Base-by-base conservation (phyloP, 352 stramenopile genomes). In the Phytophthora syringae region DNA sequence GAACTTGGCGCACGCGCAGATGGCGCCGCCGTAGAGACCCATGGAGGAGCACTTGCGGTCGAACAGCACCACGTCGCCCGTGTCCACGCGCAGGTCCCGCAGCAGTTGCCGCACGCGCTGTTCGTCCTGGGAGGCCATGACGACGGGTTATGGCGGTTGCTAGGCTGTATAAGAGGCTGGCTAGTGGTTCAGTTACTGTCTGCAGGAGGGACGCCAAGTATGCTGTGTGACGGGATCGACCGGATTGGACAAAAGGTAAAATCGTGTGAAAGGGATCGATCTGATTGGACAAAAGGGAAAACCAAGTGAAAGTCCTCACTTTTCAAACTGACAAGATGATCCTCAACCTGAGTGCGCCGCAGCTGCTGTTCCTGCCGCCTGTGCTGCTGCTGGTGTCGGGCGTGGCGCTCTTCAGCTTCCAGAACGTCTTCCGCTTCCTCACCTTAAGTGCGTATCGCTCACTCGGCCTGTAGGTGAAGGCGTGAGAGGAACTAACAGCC, bases 31-130 rank as follows among this genome's bases (percentile, higher is more conserved):
- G 68, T 95, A 96, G 37, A 88, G 43, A 27, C 71, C 86, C 88
- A 95, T 96, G 59, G 62, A 48, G 18, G 76, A 59, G 66, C 88
- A 96, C 42, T 82, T 79, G 49, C 88, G 88, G 71, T 94, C 84
- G 57, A 96, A 96, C 9, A 95, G 64, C 27, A 96, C 61, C 42
- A 94, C 77, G 44, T 96, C 88, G 28, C 86, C 88, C 32, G 85
- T 86, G 60, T 96, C 86, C 25, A 93, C 60, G 12, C 52, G 60
- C 28, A 89, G 49, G 51, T 88, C 84, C 2, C 42, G 59, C 49
- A 93, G 64, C 34, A 93, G 68, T 53, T 82, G 74, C 21, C 58
- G 65, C 30, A 89, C 55, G 20, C 80, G 74, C 55, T 48, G 50
- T 27, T 57, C 52, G 5, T 75, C 68, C 36, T 32, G 30, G 16